phyloP scores from a whole-genome alignment of 208 protist genomes.

The Crithidia acanthocephali region DNA sequence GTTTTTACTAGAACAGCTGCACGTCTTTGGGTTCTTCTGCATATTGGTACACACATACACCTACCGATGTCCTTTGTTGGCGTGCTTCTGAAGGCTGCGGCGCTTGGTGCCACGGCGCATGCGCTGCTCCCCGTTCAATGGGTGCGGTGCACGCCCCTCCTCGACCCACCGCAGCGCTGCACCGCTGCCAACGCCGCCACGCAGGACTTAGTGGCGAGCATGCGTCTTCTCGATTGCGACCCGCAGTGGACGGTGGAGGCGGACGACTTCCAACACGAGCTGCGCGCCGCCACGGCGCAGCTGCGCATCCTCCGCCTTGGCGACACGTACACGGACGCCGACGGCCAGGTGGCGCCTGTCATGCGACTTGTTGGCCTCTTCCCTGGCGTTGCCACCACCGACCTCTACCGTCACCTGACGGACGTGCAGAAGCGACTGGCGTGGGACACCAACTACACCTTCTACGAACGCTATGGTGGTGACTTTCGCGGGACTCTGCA shows the following conservation, averaged over 20 bases:
- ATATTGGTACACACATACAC: no score
- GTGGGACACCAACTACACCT: slow-evolving; percentile 71
- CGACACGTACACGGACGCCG: slow-evolving; percentile 31
- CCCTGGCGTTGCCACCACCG: slow-evolving; percentile 34
- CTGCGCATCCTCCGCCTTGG: slow-evolving; percentile 50
- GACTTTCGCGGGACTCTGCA: slow-evolving; percentile 7
- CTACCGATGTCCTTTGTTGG: neutral
- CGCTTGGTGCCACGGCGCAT: neutral
- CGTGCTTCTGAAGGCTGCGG: slow-evolving; percentile 9
- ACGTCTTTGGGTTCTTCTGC: no score
- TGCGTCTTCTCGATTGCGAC: slow-evolving; percentile 14
- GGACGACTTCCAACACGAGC: slow-evolving; percentile 18
- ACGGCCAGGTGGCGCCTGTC: slow-evolving; percentile 36
- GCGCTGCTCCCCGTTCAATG: neutral
- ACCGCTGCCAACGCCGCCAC: neutral
- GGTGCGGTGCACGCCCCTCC: neutral
- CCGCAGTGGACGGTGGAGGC: slow-evolving; percentile 25
- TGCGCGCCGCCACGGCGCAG: slow-evolving; percentile 2
- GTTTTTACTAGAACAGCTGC: no score
- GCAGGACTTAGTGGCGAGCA: slow-evolving; percentile 17
- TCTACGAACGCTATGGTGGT: slow-evolving; percentile 41
- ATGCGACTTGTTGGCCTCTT: slow-evolving; percentile 67
- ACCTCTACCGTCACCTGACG: slow-evolving; percentile 49
- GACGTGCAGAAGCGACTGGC: slow-evolving; percentile 40
- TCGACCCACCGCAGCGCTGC: neutral